Conservation (phyloP, 78 protist species). For the Dictyostelium firmibasis region DNA sequence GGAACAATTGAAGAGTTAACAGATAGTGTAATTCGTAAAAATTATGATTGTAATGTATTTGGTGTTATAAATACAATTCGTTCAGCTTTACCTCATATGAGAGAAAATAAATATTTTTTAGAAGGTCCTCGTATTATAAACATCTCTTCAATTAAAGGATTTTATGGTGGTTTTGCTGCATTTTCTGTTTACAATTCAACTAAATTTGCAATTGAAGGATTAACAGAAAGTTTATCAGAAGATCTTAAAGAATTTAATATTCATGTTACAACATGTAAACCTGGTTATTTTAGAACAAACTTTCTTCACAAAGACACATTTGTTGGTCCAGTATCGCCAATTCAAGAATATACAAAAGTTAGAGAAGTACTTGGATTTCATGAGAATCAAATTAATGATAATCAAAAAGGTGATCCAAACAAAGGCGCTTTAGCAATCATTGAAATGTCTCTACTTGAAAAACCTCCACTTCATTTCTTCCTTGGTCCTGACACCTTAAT, state of each 20-base stretch:
- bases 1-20: slow-evolving; percentile 27
- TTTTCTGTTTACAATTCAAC: neutral
- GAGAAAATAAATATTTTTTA: neutral
- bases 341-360: neutral
- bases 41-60: slow-evolving; percentile 43
- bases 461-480: neutral
- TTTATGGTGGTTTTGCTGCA: neutral
- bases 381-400: neutral
- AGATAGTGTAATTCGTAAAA: neutral
- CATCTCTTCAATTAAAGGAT: slow-evolving; percentile 10
- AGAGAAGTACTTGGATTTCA: neutral
- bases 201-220: slow-evolving; percentile 43
- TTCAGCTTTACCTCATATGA: neutral
- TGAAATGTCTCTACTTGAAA: neutral
- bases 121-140: slow-evolving; percentile 19
- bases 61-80: neutral
- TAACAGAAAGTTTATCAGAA: neutral
- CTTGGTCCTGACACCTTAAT: neutral
- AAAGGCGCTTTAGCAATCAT: neutral
- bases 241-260: slow-evolving; percentile 14
- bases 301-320: neutral
- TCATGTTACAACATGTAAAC: neutral
- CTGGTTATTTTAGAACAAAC: slow-evolving; percentile 9
- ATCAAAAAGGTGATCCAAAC: slow-evolving; percentile 39
- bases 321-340: neutral